phyloP scores from a whole-genome alignment of 345 rosid species.

The Clarkia xantiana region DNA sequence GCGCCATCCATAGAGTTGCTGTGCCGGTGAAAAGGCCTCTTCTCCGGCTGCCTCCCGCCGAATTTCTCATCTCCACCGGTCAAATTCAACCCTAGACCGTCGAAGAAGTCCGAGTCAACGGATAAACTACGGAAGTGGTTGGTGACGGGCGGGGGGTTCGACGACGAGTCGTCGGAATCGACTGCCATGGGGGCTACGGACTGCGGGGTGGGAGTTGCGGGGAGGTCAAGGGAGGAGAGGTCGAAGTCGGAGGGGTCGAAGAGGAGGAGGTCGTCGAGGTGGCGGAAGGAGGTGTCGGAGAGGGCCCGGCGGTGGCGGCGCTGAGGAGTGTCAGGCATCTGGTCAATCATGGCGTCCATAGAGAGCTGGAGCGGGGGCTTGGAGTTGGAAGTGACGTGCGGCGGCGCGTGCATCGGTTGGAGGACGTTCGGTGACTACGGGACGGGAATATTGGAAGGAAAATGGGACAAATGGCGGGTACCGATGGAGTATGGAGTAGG shows the following conservation, averaged over 20 bases:
- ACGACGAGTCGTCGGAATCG: slow-evolving; percentile 45
- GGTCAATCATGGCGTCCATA: slow-evolving; percentile 22
- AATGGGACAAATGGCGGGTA: too few relatives aligned
- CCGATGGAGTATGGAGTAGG: too few relatives aligned
- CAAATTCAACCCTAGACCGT: slow-evolving; percentile 25
- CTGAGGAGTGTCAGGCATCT: slow-evolving; percentile 50
- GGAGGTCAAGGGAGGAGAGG: slow-evolving; percentile 60
- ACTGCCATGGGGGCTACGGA: slow-evolving; percentile 13
- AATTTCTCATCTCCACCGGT: slow-evolving; percentile 23
- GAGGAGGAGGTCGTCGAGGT: slow-evolving; percentile 43
- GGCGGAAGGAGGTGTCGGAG: slow-evolving; percentile 76
- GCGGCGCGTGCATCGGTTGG: slow-evolving; percentile 1
- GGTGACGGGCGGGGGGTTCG: slow-evolving; percentile 30
- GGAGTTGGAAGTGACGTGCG: slow-evolving; percentile 4
- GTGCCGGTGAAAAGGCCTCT: slow-evolving; percentile 42
- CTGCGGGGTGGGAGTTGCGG: slow-evolving; percentile 20
- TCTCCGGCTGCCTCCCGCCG: slow-evolving; percentile 43
- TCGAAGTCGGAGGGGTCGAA: slow-evolving; percentile 74
- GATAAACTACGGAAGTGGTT: slow-evolving; percentile 78
- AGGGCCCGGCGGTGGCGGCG: slow-evolving; percentile 76
- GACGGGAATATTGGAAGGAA: too few relatives aligned
- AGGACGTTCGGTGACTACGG: too few relatives aligned
- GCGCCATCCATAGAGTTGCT: slow-evolving; percentile 83
- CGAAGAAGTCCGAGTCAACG: slow-evolving; percentile 81
- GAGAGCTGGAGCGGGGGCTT: background rate